Base-by-base conservation (phyloP, 2,329 filamentous ascomycete genomes). In the Exophiala oligosperma region DNA sequence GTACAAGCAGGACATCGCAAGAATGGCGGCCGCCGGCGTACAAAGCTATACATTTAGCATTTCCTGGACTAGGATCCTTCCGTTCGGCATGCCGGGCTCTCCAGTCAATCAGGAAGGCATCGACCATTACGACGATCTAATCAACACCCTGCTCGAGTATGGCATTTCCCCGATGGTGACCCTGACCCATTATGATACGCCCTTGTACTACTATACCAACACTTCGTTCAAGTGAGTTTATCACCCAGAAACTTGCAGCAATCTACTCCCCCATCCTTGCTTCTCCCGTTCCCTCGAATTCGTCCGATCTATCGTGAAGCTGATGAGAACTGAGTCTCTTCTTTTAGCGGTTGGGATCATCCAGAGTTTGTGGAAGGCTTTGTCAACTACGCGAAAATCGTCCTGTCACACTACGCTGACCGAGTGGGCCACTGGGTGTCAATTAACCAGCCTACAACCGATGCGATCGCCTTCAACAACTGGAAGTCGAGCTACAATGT, bases 21-120 rank as follows among this genome's bases (percentile, higher is more conserved):
- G 75, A 2, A 46, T 77, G 41, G 72, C 74, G 0, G 69, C 73
- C 0, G 73, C 74, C 60, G 74, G 73, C 0, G 71, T 73, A 14
- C 69, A 72, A 24, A 70, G 73, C 56, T 76, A 75, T 58, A 72
- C 69, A 6, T 81, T 81, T 67, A 75, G 73, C 2, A 76, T 81
- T 44, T 71, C 78, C 0, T 82, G 78, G 79, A 70, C 74, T 1
- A 73, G 79, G 0, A 77, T 81, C 50, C 68, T 81, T 11, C 79
- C 79, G 0, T 81, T 81, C 54, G 77, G 74, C 2, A 60, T 72
- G 0, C 71, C 74, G 0, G 72, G 72, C 0, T 76, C 72, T 7
- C 76, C 76, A 0, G 69, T 82, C 56, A 82, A 81, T 53, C 68
- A 77, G 54, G 66, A 74, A 35, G 79, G 72, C 0, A 67, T 82